A percentile compares a stretch with the other conserved stretches of the same genome.
These are phyloP conservation scores for Hericium erinaceus DNA, from an alignment of 768 basidiomycete genomes.

Conservation along the genomic window DNA sequence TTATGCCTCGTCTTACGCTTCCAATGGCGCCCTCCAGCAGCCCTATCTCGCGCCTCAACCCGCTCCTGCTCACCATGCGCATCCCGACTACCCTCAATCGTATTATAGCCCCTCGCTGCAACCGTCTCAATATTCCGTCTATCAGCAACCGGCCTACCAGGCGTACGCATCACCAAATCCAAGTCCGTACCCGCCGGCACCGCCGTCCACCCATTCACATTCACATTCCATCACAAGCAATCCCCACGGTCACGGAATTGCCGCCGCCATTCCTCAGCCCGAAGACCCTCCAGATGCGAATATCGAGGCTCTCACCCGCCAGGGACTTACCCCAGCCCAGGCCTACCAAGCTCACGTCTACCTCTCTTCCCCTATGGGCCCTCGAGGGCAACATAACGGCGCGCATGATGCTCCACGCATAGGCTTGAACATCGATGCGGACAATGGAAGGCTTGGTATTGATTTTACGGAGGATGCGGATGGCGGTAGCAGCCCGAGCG, in stretches of 20 bases:
- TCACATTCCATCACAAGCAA: constrained; percentile 40
- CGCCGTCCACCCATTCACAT: constrained; percentile 20
- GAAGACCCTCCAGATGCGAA: constrained; percentile 41
- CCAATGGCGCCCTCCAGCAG: constrained; percentile 10
- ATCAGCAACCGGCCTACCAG: constrained; percentile 23
- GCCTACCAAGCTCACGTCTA: constrained; percentile 75
- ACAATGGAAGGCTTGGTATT: constrained; percentile 49
- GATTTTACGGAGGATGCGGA: constrained; percentile 37
- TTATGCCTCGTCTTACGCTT: constrained; percentile 29
- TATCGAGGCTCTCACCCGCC: constrained; percentile 34
- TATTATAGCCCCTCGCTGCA: constrained; percentile 9
- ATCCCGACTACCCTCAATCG: constrained; percentile 23
- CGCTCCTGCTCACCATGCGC: constrained; percentile 24
- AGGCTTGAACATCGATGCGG: constrained; percentile 38
- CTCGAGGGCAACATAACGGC: constrained; percentile 1
- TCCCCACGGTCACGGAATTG: constrained; percentile 37
- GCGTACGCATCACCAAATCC: constrained; percentile 19
- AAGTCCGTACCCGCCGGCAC: not conserved
- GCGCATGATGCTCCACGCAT: constrained; percentile 28
- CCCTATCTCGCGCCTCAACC: constrained; percentile 17
- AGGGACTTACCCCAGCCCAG: constrained; percentile 66
- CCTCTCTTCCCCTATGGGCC: constrained; percentile 30
- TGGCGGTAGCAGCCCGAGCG: constrained; percentile 33
- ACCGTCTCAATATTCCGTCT: constrained; percentile 13
- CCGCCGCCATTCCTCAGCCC: constrained; percentile 30